A percentile compares a stretch with the other conserved stretches of the same genome.
Conservation (phyloP, 129 eudicot species). For the Chrysanthemum seticuspe region DNA sequence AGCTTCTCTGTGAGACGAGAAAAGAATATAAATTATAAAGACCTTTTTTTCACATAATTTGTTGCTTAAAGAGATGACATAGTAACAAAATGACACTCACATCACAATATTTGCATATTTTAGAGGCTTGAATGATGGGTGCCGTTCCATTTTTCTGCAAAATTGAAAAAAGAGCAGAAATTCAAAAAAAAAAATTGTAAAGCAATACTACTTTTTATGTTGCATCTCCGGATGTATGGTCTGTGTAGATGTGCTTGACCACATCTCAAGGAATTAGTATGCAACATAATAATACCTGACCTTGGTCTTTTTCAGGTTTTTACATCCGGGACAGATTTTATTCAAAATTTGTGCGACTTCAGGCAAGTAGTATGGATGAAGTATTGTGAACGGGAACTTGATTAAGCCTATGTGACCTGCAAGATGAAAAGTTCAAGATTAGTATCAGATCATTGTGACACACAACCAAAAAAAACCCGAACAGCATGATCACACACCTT, state of each 20-base stretch:
- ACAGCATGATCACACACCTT: conserved; percentile 46
- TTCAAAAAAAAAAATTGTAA: not conserved
- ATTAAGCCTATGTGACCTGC: conserved; percentile 89
- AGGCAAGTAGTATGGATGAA: conserved; percentile 72
- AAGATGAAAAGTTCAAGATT: conserved; percentile 6
- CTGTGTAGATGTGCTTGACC: not conserved
- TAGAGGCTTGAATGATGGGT: conserved; percentile 24
- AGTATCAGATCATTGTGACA: conserved; percentile 8
- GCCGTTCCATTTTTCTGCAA: conserved; percentile 41
- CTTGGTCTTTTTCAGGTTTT: conserved; percentile 56
- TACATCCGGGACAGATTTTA: conserved; percentile 86
- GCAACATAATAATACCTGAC: conserved; percentile 59
- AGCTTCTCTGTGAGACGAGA: conserved; percentile 44
- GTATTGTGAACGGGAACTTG: conserved; percentile 63
- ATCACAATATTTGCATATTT: conserved; percentile 69
- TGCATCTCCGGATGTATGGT: too few species aligned
- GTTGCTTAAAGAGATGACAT: conserved; percentile 3
- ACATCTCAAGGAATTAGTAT: not conserved
- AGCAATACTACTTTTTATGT: too few species aligned
- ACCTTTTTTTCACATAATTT: conserved; percentile 4
- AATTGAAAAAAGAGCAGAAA: conserved; percentile 22
- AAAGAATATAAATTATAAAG: not conserved
- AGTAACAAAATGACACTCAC: conserved; percentile 50
- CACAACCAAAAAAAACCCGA: not conserved
- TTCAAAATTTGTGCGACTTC: conserved; percentile 76